Evolutionary conservation across 2,329 filamentous ascomycete species (phyloP).

Genomic region (Trichocomaceae sp.): DNA sequence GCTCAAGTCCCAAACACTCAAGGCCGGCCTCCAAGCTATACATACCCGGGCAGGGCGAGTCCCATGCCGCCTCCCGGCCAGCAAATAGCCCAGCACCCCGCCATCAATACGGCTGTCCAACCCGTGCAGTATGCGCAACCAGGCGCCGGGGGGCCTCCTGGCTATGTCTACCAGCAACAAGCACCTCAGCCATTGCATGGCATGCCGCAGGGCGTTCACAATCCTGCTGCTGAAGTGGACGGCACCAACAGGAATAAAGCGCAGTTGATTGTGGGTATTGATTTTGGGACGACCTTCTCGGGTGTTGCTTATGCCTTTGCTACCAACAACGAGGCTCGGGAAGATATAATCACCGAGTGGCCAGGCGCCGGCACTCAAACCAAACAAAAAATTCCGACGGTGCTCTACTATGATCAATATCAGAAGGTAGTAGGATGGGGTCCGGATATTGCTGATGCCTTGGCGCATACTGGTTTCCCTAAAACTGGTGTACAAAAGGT

Average conservation of each 20-base stretch:
- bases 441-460: slow-evolving; percentile 91
- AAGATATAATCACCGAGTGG: slow-evolving; percentile 99
- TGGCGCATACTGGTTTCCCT: slow-evolving; percentile 93
- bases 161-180: slow-evolving; percentile 38
- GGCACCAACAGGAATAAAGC: slow-evolving; percentile 86
- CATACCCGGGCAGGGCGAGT: slow-evolving; percentile 35
- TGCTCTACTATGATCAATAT: slow-evolving; percentile 99
- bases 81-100: slow-evolving; percentile 39
- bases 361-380: slow-evolving; percentile 95
- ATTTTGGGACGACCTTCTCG: slow-evolving; percentile 98
- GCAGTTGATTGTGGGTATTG: slow-evolving; percentile 96
- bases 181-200: slow-evolving; percentile 19
- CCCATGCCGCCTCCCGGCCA: slow-evolving; percentile 20
- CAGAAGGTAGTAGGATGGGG: slow-evolving; percentile 99
- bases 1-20: slow-evolving; percentile 47
- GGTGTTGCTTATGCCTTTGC: slow-evolving; percentile 90
- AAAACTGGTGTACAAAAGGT: slow-evolving; percentile 98
- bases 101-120: slow-evolving; percentile 34
- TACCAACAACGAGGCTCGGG: slow-evolving; percentile 93
- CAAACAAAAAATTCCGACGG: slow-evolving; percentile 99
- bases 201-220: slow-evolving; percentile 23
- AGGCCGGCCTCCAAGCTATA: slow-evolving; percentile 59
- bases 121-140: slow-evolving; percentile 47
- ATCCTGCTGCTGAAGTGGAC: slow-evolving; percentile 62
- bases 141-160: slow-evolving; percentile 36